Conservation (phyloP, 352 stramenopile genomes). For the Albugo candida region DNA sequence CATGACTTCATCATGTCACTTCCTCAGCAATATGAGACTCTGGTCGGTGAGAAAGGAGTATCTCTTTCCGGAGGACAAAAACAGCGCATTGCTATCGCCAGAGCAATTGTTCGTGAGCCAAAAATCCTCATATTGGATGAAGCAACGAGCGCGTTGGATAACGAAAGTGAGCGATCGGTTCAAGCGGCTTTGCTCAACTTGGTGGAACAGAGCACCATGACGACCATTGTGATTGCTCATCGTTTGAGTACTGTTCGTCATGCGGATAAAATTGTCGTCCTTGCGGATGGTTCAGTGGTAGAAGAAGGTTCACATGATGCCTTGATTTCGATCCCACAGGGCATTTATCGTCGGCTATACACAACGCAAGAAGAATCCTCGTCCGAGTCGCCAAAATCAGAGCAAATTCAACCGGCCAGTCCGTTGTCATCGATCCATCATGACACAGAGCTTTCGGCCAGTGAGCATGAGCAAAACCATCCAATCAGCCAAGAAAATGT, state of each 20-base stretch:
- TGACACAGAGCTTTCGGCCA: not conserved
- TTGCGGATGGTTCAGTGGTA: conserved; percentile 28
- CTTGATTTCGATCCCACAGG: conserved; percentile 18
- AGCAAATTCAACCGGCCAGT: not conserved
- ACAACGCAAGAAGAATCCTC: conserved; percentile 3
- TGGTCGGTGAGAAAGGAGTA: conserved; percentile 16
- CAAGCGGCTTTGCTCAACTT: conserved; percentile 31
- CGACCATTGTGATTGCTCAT: conserved; percentile 22
- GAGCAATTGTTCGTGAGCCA: conserved; percentile 39
- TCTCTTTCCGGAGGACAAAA: conserved; percentile 55
- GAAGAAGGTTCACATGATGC: conserved; percentile 25
- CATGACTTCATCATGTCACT: conserved; percentile 58
- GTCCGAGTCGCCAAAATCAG: not conserved
- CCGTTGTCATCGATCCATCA: not conserved
- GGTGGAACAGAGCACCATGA: conserved; percentile 15
- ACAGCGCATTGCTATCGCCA: conserved; percentile 11
- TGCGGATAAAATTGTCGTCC: conserved; percentile 55
- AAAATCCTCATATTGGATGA: conserved; percentile 48
- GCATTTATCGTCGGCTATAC: conserved; percentile 22
- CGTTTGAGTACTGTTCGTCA: conserved; percentile 68
- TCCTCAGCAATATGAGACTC: conserved; percentile 58
- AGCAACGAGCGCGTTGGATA: conserved; percentile 53
- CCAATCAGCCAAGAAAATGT: conserved; percentile 3
- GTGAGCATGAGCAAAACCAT: conserved; percentile 3
- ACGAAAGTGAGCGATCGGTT: conserved; percentile 43